Percentiles rank a stretch among this genome's conserved stretches.
Conservation (phyloP, 2,329 filamentous ascomycete species). For the Pseudogymnoascus sp. region DNA sequence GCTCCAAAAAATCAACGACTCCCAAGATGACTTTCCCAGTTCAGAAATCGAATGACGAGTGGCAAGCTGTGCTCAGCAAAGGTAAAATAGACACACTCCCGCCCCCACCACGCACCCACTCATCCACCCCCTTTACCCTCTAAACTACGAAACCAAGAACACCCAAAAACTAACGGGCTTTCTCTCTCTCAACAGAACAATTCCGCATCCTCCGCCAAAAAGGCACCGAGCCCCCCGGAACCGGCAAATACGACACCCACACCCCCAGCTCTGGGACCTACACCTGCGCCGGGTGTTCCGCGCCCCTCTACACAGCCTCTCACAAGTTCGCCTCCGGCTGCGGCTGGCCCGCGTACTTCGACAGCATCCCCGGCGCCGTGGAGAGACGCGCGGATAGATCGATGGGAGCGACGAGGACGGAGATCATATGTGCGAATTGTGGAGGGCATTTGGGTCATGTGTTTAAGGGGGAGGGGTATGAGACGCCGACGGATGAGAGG, state of each 20-base stretch:
- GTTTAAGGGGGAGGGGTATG: slow-evolving; percentile 80
- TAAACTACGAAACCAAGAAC: neutral
- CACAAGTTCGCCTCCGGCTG: slow-evolving; percentile 97
- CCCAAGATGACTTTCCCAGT: slow-evolving; percentile 70
- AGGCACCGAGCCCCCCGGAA: slow-evolving; percentile 76
- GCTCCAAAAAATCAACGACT: slow-evolving; percentile 43
- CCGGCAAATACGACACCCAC: slow-evolving; percentile 84
- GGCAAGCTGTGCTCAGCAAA: slow-evolving; percentile 74
- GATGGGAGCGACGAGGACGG: slow-evolving; percentile 77
- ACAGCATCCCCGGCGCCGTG: slow-evolving; percentile 86
- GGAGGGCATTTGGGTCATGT: slow-evolving; percentile 88
- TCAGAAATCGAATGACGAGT: slow-evolving; percentile 73
- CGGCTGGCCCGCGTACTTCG: slow-evolving; percentile 97
- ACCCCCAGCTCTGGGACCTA: slow-evolving; percentile 70
- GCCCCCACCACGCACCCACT: neutral
- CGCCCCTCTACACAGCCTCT: slow-evolving; percentile 83
- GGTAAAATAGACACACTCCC: slow-evolving; percentile 37
- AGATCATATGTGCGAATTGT: slow-evolving; percentile 93
- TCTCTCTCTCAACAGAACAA: slow-evolving; percentile 59
- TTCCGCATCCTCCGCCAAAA: slow-evolving; percentile 89
- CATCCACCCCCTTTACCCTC: neutral
- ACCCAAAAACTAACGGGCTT: neutral
- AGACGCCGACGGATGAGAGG: slow-evolving; percentile 85
- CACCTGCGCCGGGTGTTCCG: slow-evolving; percentile 75
- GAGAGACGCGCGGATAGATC: slow-evolving; percentile 69